Evolutionary conservation across 805 yeast genomes (phyloP).

Genomic region (Yamadazyma insecticola): DNA sequence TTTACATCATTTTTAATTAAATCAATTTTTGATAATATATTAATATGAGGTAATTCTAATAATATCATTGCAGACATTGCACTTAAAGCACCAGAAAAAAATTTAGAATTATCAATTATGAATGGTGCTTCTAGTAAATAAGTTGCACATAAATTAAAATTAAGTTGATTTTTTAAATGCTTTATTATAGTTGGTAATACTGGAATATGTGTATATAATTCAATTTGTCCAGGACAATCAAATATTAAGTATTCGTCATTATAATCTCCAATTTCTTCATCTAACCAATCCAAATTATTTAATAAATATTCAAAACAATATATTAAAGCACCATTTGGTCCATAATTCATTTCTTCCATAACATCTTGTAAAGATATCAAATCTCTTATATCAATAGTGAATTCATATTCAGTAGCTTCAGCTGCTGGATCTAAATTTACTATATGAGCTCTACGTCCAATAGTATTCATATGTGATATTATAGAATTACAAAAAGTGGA

Average conservation of each 20-base stretch:
- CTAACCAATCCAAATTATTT: slow-evolving; percentile 93
- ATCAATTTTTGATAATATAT: slow-evolving; percentile 83
- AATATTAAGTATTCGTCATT: slow-evolving; percentile 91
- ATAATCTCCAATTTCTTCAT: slow-evolving; percentile 93
- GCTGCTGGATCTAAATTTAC: slow-evolving; percentile 98
- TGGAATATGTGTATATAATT: slow-evolving; percentile 90
- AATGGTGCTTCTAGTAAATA: slow-evolving; percentile 93
- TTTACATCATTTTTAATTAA: slow-evolving; percentile 75
- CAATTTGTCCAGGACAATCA: slow-evolving; percentile 95
- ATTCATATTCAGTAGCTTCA: slow-evolving; percentile 85
- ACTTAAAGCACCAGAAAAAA: slow-evolving; percentile 89
- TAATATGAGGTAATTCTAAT: slow-evolving; percentile 91
- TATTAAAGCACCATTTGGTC: slow-evolving; percentile 92
- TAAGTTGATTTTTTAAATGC: slow-evolving; percentile 74
- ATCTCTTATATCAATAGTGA: slow-evolving; percentile 88
- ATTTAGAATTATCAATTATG: slow-evolving; percentile 84
- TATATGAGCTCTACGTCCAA: slow-evolving; percentile 90
- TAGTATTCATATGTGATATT: slow-evolving; percentile 79
- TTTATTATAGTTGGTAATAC: slow-evolving; percentile 84
- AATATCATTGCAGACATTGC: slow-evolving; percentile 99
- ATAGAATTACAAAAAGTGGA: slow-evolving; percentile 89
- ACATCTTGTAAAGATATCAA: slow-evolving; percentile 88
- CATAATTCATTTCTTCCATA: slow-evolving; percentile 88
- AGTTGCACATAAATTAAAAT: slow-evolving; percentile 88
- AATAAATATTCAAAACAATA: slow-evolving; percentile 91